Conservation (phyloP, 2,329 filamentous ascomycete genomes). For the Paecilomyces sp. region DNA sequence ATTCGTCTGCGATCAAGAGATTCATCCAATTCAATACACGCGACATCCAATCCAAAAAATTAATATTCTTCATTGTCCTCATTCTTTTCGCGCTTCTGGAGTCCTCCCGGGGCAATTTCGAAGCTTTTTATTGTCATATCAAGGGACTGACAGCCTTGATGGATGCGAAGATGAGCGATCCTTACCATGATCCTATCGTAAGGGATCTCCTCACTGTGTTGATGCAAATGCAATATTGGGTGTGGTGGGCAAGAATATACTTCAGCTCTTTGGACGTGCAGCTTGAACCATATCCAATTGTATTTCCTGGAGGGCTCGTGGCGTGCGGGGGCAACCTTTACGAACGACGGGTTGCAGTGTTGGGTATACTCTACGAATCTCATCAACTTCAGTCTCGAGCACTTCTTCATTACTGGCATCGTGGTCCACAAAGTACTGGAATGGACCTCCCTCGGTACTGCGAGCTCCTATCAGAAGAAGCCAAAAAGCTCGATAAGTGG, state of each 20-base stretch:
- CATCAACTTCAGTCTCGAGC: constrained; percentile 12
- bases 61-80: constrained; percentile 6
- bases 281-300: constrained; percentile 6
- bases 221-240: constrained; percentile 14
- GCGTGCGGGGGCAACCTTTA: constrained; percentile 1
- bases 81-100: constrained; percentile 15
- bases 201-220: constrained; percentile 12
- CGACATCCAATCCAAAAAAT: constrained; percentile 4
- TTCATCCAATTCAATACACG: constrained; percentile 5
- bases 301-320: constrained; percentile 3
- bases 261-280: constrained; percentile 15
- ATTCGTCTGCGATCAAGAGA: constrained; percentile 14
- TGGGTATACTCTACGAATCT: constrained; percentile 18
- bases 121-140: constrained; percentile 15
- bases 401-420: constrained; percentile 6
- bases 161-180: background rate
- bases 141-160: constrained; percentile 5
- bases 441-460: background rate
- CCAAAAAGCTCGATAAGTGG: constrained; percentile 11
- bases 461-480: background rate
- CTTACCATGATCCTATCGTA: background rate
- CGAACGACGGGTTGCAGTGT: constrained; percentile 9
- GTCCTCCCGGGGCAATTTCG: constrained; percentile 15
- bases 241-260: constrained; percentile 20
- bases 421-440: background rate